phyloP scores from a whole-genome alignment of 2,329 filamentous ascomycete species.

The Rhinocladiella mackenziei region DNA sequence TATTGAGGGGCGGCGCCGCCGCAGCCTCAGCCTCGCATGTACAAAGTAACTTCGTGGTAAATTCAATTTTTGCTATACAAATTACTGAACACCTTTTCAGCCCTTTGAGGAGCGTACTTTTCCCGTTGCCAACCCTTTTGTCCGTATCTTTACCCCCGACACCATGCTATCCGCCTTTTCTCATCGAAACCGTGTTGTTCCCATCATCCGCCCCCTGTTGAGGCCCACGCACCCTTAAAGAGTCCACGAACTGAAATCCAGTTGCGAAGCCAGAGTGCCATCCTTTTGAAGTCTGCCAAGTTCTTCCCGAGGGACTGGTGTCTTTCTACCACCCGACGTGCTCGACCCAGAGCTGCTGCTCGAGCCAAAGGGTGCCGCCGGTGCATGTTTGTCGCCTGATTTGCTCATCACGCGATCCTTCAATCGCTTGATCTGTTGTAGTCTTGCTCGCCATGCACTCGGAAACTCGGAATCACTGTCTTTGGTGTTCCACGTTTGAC shows the following conservation, averaged over 20 bases:
- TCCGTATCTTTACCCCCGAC: slow-evolving; percentile 13
- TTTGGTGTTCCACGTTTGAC: slow-evolving; percentile 69
- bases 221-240: background rate
- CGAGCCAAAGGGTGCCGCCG: background rate
- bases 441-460: slow-evolving; percentile 81
- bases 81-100: background rate
- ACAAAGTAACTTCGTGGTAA: no score
- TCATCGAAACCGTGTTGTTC: slow-evolving; percentile 1
- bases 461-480: slow-evolving; percentile 71
- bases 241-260: slow-evolving; percentile 27
- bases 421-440: slow-evolving; percentile 78
- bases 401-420: slow-evolving; percentile 52
- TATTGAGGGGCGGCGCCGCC: background rate
- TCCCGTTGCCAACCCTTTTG: background rate
- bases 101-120: slow-evolving; percentile 4
- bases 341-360: slow-evolving; percentile 2
- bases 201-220: background rate
- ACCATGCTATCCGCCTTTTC: slow-evolving; percentile 19
- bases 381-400: slow-evolving; percentile 15
- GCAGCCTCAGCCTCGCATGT: no score
- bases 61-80: slow-evolving; percentile 19
- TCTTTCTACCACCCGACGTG: slow-evolving; percentile 16
- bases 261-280: slow-evolving; percentile 18
- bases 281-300: slow-evolving; percentile 11
- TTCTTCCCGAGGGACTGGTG: slow-evolving; percentile 21